Conservation (phyloP, 768 basidiomycete genomes). For the Suillus paluster region DNA sequence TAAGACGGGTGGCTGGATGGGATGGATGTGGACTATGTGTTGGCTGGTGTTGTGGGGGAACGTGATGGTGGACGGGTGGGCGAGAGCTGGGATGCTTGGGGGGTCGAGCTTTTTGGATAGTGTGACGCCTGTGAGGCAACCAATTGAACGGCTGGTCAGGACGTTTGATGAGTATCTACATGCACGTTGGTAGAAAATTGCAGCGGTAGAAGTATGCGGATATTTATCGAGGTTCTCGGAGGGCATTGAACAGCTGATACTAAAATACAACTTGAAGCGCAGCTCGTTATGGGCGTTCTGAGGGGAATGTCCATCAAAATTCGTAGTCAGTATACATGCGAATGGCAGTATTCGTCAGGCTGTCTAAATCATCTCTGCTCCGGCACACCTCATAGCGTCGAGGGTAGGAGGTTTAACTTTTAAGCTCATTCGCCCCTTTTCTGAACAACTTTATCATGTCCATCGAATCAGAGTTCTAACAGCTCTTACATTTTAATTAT, state of each 20-base stretch:
- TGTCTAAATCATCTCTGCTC: not conserved
- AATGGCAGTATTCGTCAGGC: not conserved
- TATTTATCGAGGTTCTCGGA: too few species aligned
- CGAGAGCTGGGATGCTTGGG: conserved; percentile 16
- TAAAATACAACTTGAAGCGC: too few species aligned
- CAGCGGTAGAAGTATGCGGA: too few species aligned
- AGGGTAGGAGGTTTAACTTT: not conserved
- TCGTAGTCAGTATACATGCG: not conserved
- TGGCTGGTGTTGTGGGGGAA: conserved; percentile 31
- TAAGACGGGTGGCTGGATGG: conserved; percentile 33
- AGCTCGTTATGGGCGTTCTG: not conserved
- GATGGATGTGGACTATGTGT: conserved; percentile 40
- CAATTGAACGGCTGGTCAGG: conserved; percentile 15
- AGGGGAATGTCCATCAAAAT: not conserved
- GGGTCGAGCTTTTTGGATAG: conserved; percentile 13
- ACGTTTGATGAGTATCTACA: conserved; percentile 21
- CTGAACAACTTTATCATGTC: not conserved
- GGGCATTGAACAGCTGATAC: not conserved
- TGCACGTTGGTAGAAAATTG: not conserved
- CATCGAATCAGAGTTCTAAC: too few species aligned
- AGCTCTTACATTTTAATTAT: too few species aligned
- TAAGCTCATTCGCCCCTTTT: too few species aligned
- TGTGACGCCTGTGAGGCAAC: conserved; percentile 9
- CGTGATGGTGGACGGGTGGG: conserved; percentile 27
- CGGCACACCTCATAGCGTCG: not conserved